Evolutionary conservation across 495 filamentous ascomycete species (phyloP), one percentile per base, ranked within the genome.

Genomic region (Hypoxylon crocopeplum): DNA sequence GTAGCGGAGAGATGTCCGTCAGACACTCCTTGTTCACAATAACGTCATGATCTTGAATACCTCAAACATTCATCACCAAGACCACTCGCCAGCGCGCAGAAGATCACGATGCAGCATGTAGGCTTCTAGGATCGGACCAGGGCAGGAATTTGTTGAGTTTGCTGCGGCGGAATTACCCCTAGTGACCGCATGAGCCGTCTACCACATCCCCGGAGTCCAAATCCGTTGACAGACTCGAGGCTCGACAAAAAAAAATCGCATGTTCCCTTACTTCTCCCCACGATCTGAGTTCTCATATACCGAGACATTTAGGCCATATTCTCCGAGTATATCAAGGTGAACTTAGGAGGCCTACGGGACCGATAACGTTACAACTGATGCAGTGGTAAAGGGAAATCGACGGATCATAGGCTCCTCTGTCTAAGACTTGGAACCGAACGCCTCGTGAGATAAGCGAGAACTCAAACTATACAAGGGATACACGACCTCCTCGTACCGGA

Each of bases 381-480:
- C 46, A 25, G 32, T 17, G 19, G n/a, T n/a, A n/a, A n/a, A n/a
- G n/a, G n/a, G n/a, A n/a, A n/a, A n/a, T n/a, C n/a, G n/a, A n/a
- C n/a, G n/a, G n/a, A n/a, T n/a, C 5, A 55, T 7, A 36, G 22
- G 27, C 25, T 41, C 16, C 2, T 17, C 29, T 40, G 36, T 10
- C 30, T 11, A 13, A n/a, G 37, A 46, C 32, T 24, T 61, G 47
- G 41, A 56, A 57, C 20, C 51, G 56, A 62, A 33, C 62, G 51
- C 56, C 56, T 48, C 21, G 20, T 40, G 2, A 66, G 62, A 66
- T 66, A 66, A 62, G 56, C 57, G 62, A 62, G 37, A 56, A 10
- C 21, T 34, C 34, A 24, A 32, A 30, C 11, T 1, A 27, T 15
- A 39, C 7, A 19, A 13, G 33, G 27, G 27, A 55, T 34, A 38